A percentile compares a stretch with the other conserved stretches of the same genome.
Conservation (phyloP, 257 asterid genomes). For the Solanum chiquidenum region DNA sequence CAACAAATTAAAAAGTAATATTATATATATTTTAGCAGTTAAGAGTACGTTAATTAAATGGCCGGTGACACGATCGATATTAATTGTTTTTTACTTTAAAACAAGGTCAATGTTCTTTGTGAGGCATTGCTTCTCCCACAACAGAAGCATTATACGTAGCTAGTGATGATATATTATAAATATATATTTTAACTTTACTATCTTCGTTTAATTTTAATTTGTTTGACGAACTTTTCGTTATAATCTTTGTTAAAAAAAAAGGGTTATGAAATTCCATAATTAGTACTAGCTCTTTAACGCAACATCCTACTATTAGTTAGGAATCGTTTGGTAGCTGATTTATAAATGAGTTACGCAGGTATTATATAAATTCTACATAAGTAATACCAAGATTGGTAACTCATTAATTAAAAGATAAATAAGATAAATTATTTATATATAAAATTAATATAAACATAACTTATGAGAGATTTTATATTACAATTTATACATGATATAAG, state of each 20-base stretch:
- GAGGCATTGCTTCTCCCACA: constrained; percentile 9
- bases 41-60: constrained; percentile 14
- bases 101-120: constrained; percentile 23
- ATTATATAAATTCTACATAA: too few species aligned
- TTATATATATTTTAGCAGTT: constrained; percentile 16
- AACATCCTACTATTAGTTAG: neutral
- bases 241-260: too few species aligned
- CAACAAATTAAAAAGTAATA: neutral
- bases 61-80: constrained; percentile 32
- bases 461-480: too few species aligned
- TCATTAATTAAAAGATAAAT: too few species aligned
- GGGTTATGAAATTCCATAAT: too few species aligned
- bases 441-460: too few species aligned
- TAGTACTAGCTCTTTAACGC: neutral
- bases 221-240: too few species aligned
- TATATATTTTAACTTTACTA: too few species aligned
- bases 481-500: neutral
- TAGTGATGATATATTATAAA: neutral
- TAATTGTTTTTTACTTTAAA: neutral
- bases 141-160: constrained; percentile 17
- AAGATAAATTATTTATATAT: too few species aligned
- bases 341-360: neutral
- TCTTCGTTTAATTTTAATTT: too few species aligned
- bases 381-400: too few species aligned
- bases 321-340: neutral